A percentile compares a stretch with the other conserved stretches of the same genome.
phyloP scores from a whole-genome alignment of 768 basidiomycete species.

The Suillus variegatus region DNA sequence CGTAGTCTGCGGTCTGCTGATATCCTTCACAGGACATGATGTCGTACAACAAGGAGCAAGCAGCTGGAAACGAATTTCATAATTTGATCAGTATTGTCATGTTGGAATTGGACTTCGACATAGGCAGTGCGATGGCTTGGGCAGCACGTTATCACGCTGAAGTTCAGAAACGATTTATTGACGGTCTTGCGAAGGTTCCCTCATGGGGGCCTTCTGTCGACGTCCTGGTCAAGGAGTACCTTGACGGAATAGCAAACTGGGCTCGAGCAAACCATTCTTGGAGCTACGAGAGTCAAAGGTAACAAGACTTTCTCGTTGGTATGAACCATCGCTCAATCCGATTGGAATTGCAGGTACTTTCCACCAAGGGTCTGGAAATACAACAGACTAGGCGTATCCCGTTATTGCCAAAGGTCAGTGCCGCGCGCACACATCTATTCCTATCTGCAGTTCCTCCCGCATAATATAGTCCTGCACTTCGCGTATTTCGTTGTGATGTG shows the following conservation, averaged over 20 bases:
- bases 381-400: too few species aligned
- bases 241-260: too few species aligned
- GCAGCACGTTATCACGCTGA: slow-evolving; percentile 12
- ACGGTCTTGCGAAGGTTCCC: slow-evolving; percentile 23
- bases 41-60: slow-evolving; percentile 39
- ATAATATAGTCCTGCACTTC: too few species aligned
- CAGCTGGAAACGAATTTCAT: slow-evolving; percentile 30
- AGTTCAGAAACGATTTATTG: slow-evolving; percentile 20
- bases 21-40: slow-evolving; percentile 32
- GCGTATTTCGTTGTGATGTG: too few species aligned
- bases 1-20: background rate
- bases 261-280: too few species aligned
- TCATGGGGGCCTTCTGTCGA: slow-evolving; percentile 30
- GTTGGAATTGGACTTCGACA: slow-evolving; percentile 23
- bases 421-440: too few species aligned
- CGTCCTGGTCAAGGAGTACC: slow-evolving; percentile 21
- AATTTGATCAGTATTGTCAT: slow-evolving; percentile 38
- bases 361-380: too few species aligned
- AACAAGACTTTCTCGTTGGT: background rate
- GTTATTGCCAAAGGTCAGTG: too few species aligned
- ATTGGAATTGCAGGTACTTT: too few species aligned
- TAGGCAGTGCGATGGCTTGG: slow-evolving; percentile 29
- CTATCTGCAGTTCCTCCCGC: too few species aligned
- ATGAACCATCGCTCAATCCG: background rate
- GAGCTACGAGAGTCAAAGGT: slow-evolving; percentile 17